Conservation (phyloP, 1,139 yeast genomes). For the Debaryomycetaceae sp. region DNA sequence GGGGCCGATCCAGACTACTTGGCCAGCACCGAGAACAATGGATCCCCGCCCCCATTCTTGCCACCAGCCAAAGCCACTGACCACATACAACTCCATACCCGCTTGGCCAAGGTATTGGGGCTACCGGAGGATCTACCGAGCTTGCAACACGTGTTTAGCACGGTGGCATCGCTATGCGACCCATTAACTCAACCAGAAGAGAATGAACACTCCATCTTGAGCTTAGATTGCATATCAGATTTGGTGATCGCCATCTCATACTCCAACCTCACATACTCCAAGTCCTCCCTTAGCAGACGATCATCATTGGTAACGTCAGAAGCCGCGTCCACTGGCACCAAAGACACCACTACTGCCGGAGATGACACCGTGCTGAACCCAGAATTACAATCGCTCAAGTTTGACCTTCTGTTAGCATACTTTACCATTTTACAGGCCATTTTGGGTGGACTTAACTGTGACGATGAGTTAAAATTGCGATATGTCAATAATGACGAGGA, state of each 20-base stretch:
- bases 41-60: neutral
- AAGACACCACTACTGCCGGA: neutral
- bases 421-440: conserved; percentile 42
- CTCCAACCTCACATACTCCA: conserved; percentile 8
- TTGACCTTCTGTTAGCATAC: conserved; percentile 33
- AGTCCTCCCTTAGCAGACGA: too few species aligned
- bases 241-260: conserved; percentile 42
- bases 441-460: conserved; percentile 37
- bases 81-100: conserved; percentile 15
- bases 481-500: conserved; percentile 41
- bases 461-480: conserved; percentile 43
- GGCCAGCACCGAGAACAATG: too few species aligned
- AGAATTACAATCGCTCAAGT: conserved; percentile 26
- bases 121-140: conserved; percentile 16
- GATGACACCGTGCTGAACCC: conserved; percentile 7
- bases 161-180: conserved; percentile 50
- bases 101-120: conserved; percentile 16
- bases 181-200: conserved; percentile 69
- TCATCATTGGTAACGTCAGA: too few species aligned
- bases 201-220: conserved; percentile 45
- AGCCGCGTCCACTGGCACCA: neutral
- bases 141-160: conserved; percentile 18
- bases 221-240: conserved; percentile 52
- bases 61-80: neutral
- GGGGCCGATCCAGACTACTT: too few species aligned